These are phyloP conservation scores for Peterozyma toletana DNA, from an alignment of 805 yeast species.

Conservation along the genomic window DNA sequence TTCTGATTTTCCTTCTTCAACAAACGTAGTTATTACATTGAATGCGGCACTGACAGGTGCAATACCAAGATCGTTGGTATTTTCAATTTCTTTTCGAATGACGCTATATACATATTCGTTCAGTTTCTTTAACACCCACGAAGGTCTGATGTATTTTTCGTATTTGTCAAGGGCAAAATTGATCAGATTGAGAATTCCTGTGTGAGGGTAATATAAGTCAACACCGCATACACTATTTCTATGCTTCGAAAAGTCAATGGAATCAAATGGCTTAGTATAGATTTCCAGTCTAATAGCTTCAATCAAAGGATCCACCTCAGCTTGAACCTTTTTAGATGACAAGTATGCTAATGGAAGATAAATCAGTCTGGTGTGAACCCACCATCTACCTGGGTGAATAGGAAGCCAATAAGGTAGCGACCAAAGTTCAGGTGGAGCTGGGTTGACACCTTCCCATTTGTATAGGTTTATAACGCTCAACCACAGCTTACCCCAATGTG, in stretches of 20 bases:
- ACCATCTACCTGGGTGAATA: constrained; percentile 94
- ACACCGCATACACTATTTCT: constrained; percentile 86
- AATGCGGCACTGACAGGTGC: constrained; percentile 94
- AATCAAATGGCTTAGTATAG: constrained; percentile 56
- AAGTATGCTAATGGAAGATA: constrained; percentile 84
- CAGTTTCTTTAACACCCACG: constrained; percentile 52
- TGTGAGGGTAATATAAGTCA: constrained; percentile 92
- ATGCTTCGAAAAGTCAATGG: constrained; percentile 60
- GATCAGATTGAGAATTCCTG: constrained; percentile 51
- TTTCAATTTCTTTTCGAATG: constrained; percentile 64
- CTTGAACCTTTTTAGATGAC: constrained; percentile 45
- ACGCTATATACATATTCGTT: constrained; percentile 51
- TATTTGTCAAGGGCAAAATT: constrained; percentile 57
- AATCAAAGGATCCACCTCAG: constrained; percentile 59
- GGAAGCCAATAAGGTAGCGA: constrained; percentile 74
- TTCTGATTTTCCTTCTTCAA: constrained; percentile 64
- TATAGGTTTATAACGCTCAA: constrained; percentile 72
- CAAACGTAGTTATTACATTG: constrained; percentile 62
- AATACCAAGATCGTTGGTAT: constrained; percentile 77
- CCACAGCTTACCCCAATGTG: constrained; percentile 99
- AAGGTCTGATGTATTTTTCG: constrained; percentile 70
- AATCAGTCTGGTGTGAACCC: constrained; percentile 97
- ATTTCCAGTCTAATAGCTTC: constrained; percentile 68
- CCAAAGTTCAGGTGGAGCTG: constrained; percentile 97
- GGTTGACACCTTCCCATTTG: constrained; percentile 95